A percentile compares a stretch with the other conserved stretches of the same genome.
Conservation (phyloP, 2,329 filamentous ascomycete species). For the Diaporthe longicolla region DNA sequence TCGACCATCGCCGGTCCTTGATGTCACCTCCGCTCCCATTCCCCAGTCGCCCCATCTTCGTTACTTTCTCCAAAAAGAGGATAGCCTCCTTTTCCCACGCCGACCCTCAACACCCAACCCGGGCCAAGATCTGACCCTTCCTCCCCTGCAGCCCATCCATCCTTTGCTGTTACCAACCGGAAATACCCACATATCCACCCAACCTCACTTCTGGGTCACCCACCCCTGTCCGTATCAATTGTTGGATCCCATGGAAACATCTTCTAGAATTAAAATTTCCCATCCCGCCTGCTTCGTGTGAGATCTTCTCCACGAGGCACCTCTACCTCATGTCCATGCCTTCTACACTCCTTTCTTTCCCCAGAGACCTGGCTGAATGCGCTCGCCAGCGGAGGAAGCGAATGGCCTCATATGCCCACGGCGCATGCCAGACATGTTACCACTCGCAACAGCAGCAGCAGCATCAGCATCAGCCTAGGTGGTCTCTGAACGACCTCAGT, state of each 20-base stretch:
- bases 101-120: slow-evolving; percentile 14
- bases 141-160: slow-evolving; percentile 15
- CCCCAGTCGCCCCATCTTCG: slow-evolving; percentile 25
- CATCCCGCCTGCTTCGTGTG: slow-evolving; percentile 29
- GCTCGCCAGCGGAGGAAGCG: slow-evolving; percentile 38
- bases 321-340: slow-evolving; percentile 30
- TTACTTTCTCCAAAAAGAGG: slow-evolving; percentile 38
- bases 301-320: slow-evolving; percentile 29
- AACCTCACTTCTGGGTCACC: slow-evolving; percentile 16
- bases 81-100: slow-evolving; percentile 22
- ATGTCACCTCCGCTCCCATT: slow-evolving; percentile 5
- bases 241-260: slow-evolving; percentile 22
- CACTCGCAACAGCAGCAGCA: slow-evolving; percentile 23
- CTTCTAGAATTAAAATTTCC: slow-evolving; percentile 30
- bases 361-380: slow-evolving; percentile 33
- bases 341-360: slow-evolving; percentile 18
- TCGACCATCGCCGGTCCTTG: slow-evolving; percentile 18
- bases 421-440: slow-evolving; percentile 44
- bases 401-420: slow-evolving; percentile 46
- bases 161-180: slow-evolving; percentile 3
- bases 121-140: slow-evolving; percentile 19
- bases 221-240: slow-evolving; percentile 32
- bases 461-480: slow-evolving; percentile 41
- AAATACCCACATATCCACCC: slow-evolving; percentile 21
- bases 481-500: slow-evolving; percentile 55